Evolutionary conservation across 495 filamentous ascomycete genomes (phyloP).

Genomic region (Talaromyces trachyspermus): DNA sequence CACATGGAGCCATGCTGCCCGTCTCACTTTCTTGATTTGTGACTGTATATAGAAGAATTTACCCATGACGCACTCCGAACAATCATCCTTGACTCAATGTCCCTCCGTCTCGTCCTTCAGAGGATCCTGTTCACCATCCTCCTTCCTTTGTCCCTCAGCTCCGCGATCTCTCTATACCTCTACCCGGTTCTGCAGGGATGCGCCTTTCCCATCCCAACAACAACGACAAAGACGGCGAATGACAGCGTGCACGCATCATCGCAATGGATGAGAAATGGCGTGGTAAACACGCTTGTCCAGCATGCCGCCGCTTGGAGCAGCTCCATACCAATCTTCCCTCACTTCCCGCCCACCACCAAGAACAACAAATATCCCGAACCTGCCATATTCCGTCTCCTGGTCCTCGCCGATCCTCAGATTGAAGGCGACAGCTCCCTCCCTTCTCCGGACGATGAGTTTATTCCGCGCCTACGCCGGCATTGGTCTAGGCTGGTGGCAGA

Average conservation of each 20-base stretch:
- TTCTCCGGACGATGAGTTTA: constrained; percentile 47
- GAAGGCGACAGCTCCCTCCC: constrained; percentile 85
- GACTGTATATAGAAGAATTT: background rate
- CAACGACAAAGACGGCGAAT: constrained; percentile 8
- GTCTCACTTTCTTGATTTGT: too few relatives aligned
- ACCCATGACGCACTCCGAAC: background rate
- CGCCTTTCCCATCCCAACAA: constrained; percentile 60
- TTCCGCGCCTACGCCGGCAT: constrained; percentile 51
- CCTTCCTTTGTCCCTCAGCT: constrained; percentile 59
- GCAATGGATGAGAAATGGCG: constrained; percentile 19
- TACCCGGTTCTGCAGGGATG: constrained; percentile 81
- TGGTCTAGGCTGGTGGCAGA: too few relatives aligned
- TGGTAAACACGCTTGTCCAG: constrained; percentile 40
- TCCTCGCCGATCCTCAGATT: constrained; percentile 89
- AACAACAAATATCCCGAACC: constrained; percentile 19
- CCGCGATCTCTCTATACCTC: constrained; percentile 74
- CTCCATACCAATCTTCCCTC: background rate
- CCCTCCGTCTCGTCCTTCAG: constrained; percentile 51
- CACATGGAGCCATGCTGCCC: too few relatives aligned
- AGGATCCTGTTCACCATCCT: constrained; percentile 53
- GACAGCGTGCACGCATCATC: background rate
- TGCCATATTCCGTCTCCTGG: constrained; percentile 74
- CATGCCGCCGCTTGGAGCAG: constrained; percentile 28
- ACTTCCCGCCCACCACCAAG: too few relatives aligned
- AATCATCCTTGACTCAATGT: constrained; percentile 29